These are phyloP conservation scores for Striga asiatica DNA, from an alignment of 257 asterid genomes.

Conservation along the genomic window DNA sequence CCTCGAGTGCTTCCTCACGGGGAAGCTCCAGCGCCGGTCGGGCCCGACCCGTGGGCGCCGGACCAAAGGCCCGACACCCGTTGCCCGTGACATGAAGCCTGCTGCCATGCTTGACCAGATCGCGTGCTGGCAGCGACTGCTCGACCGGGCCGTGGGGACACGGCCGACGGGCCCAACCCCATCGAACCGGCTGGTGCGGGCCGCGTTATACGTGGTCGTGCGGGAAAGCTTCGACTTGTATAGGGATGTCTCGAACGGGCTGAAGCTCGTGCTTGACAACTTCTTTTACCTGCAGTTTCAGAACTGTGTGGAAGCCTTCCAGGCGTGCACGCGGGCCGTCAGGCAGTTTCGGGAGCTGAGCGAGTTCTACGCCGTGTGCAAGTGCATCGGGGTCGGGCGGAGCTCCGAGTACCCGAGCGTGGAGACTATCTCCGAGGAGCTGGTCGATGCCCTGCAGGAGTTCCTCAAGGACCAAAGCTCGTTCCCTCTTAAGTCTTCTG, in stretches of 20 bases:
- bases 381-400: slow-evolving; percentile 57
- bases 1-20: slow-evolving; percentile 62
- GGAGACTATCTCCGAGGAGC: slow-evolving; percentile 46
- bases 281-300: slow-evolving; percentile 61
- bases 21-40: slow-evolving; percentile 52
- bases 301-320: slow-evolving; percentile 46
- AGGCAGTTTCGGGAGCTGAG: slow-evolving; percentile 56
- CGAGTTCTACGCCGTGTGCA: slow-evolving; percentile 45
- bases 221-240: slow-evolving; percentile 73
- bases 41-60: slow-evolving; percentile 18
- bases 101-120: slow-evolving; percentile 60
- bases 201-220: slow-evolving; percentile 42
- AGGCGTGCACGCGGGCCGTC: slow-evolving; percentile 50
- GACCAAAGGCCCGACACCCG: slow-evolving; percentile 27
- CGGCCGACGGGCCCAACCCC: slow-evolving; percentile 63
- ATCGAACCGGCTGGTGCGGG: slow-evolving; percentile 38
- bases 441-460: slow-evolving; percentile 58
- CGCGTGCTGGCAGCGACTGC: slow-evolving; percentile 61
- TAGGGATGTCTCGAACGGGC: slow-evolving; percentile 66
- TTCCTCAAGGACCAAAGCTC: slow-evolving; percentile 63
- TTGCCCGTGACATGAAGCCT: slow-evolving; percentile 52
- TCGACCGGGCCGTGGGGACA: slow-evolving; percentile 61
- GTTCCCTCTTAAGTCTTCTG: slow-evolving; percentile 14
- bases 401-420: slow-evolving; percentile 59
- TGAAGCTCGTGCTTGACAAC: slow-evolving; percentile 46